These are phyloP conservation scores for Colletotrichum filicis DNA, from an alignment of 2,329 filamentous ascomycete genomes.

Conservation along the genomic window DNA sequence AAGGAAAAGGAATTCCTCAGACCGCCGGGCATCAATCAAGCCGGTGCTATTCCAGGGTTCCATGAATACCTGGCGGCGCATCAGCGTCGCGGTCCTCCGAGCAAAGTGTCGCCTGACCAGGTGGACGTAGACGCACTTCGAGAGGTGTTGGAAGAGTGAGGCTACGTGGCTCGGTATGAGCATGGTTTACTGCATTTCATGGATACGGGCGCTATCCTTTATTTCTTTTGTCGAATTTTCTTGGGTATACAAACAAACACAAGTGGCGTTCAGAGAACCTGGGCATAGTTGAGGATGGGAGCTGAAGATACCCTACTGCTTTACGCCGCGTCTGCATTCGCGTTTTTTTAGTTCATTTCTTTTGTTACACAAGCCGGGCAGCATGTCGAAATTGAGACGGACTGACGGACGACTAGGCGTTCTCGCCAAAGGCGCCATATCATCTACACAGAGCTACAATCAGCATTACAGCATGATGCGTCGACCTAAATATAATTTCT, in stretches of 20 bases:
- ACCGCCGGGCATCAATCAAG: slow-evolving; percentile 81
- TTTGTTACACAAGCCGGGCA: slow-evolving; percentile 11
- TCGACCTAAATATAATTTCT: slow-evolving; percentile 21
- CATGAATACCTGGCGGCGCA: slow-evolving; percentile 63
- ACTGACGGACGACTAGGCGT: neutral
- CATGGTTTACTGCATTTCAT: neutral
- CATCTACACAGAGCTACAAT: slow-evolving; percentile 11
- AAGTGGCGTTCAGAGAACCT: slow-evolving; percentile 9
- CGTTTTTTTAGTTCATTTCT: neutral
- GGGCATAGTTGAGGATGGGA: slow-evolving; percentile 21
- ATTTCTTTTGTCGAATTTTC: neutral
- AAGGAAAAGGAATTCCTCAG: slow-evolving; percentile 56
- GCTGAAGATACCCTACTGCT: slow-evolving; percentile 30
- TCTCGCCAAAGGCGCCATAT: neutral
- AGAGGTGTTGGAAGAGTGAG: slow-evolving; percentile 62
- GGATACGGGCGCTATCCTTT: neutral
- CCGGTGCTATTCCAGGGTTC: slow-evolving; percentile 79
- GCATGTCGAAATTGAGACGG: neutral
- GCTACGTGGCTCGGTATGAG: neutral
- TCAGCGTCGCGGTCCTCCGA: slow-evolving; percentile 63
- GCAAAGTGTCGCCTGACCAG: slow-evolving; percentile 66
- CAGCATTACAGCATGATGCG: neutral
- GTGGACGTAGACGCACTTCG: slow-evolving; percentile 70
- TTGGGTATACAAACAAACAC: neutral
- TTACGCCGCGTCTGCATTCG: slow-evolving; percentile 15